Base-by-base conservation (phyloP, 345 rosid species). In the Mercurialis annua region DNA sequence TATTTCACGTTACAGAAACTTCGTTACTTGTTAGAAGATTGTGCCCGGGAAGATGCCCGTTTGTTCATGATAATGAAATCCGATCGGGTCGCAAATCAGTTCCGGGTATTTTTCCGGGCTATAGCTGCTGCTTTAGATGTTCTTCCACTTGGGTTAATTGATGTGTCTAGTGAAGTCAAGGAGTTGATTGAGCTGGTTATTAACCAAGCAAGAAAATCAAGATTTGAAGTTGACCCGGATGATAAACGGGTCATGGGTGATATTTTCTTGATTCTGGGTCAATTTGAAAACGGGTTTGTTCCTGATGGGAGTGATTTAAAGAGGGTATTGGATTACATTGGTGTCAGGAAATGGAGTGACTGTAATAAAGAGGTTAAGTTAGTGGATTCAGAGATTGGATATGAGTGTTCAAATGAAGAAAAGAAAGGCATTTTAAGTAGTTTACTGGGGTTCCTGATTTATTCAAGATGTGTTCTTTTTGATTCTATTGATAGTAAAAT, bases 1-100 rank as follows among this genome's bases (percentile, higher is more conserved):
- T 90, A 90, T 47, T 59, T 85, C 69, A 63, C 81, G 31, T 71
- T 90, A 71, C 92, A 88, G 81, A 86, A 83, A 78, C 59, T 92
- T 23, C 77, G 50, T 20, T 82, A 53, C 73, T 77, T 88, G 49
- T 46, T 90, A 23, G 84, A 88, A 48, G 96, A 90, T 68, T 88
- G 90, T 76, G 75, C 79, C 11, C 66, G 83, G 29, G 87, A 83
- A 10, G 92, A 87, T 54, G 86, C 89, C 48, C 78, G 87, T 38
- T 26, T 77, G 4, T 88, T 83, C 75, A 85, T 85, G 82, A 74
- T 87, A 70, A 76, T 79, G 76, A 86, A 84, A 48, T 81, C 87
- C 33, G 88, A 76, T 21, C 76, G 58, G 67, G 87, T 85, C 33
- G 80, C 90, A 17, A 64, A 66, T 69, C 87, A 83, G 67, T 81